Evolutionary conservation across 768 basidiomycete genomes (phyloP).

Genomic region (Stropharia rugosoannulata): DNA sequence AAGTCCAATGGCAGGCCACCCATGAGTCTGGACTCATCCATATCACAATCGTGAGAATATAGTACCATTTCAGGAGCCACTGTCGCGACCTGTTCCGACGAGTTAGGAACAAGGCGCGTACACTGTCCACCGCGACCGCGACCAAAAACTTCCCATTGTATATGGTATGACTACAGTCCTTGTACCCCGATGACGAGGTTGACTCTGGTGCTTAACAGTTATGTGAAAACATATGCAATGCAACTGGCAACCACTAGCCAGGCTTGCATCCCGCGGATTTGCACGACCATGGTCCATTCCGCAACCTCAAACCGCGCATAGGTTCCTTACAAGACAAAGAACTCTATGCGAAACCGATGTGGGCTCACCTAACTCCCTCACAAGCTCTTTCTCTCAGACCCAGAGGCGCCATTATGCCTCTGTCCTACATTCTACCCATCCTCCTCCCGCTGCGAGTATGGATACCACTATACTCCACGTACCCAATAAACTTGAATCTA

Average conservation of each 20-base stretch:
- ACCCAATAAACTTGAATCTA: background rate
- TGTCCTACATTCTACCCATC: background rate
- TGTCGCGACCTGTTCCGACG: background rate
- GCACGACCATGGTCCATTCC: constrained; percentile 10
- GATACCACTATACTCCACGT: background rate
- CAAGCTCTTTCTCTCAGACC: background rate
- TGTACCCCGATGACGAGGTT: background rate
- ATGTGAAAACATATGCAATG: constrained; percentile 76
- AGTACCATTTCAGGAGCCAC: too few species aligned
- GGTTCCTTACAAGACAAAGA: background rate
- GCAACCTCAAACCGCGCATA: background rate
- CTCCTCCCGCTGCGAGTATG: background rate
- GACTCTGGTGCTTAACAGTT: constrained; percentile 26
- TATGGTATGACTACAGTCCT: background rate
- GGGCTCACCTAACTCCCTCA: too few species aligned
- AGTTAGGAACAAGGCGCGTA: background rate
- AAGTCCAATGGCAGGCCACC: too few species aligned
- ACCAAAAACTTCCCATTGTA: background rate
- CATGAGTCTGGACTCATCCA: too few species aligned
- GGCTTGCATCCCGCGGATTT: constrained; percentile 22
- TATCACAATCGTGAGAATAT: too few species aligned
- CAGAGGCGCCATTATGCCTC: background rate
- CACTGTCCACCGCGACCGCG: background rate
- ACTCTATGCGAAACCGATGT: background rate
- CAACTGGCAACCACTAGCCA: constrained; percentile 55